Base-by-base conservation (phyloP, 2,329 filamentous ascomycete species). In the Thelonectria olida region DNA sequence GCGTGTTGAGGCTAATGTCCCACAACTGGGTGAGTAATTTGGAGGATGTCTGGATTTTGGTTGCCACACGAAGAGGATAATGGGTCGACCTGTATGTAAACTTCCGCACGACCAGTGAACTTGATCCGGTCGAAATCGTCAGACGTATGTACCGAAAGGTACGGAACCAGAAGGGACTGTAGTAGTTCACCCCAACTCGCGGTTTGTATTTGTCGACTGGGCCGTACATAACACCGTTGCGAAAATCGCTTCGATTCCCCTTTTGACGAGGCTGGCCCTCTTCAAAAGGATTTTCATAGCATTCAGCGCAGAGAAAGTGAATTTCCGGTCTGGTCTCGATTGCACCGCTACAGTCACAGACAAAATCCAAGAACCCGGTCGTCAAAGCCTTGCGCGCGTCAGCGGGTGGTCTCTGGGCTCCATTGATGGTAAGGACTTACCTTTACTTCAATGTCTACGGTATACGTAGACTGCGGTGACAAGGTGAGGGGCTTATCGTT, bases 91-190 rank as follows among this genome's bases (percentile, higher is more conserved):
- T 25, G 22, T 54, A 59, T 1, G 50, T 44, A n/a, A 59, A 59
- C 19, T 38, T 42, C n/a, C 44, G 20, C 9, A 59, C 38, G 6
- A 31, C 28, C 1, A 59, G 13, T 4, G 50, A 42, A n/a, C 31
- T 42, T 2, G 44, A 25, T 2, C 50, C 36, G 6, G 57, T 59
- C 17, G 38, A 17, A 13, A 59, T 45, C 1, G 34, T 44, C 3
- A 59, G 8, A 10, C 57, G 57, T 10, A 59, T 25, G 31, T 59
- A 59, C 5, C 57, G 36, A 45, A 59, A 59, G 6, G 57, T 59
- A 5, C 57, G 50, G 27, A 59, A 54, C 57, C 57, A 59, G 13
- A 59, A 59, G 1, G 50, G 57, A n/a, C 57, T 59, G 25, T 59
- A 54, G 10, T 59, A 44, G 13, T 59, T 59, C 6, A 44, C 41